Evolutionary conservation across 1,284 basidiomycete genomes (phyloP).

Genomic region (Trichosporon faecale): DNA sequence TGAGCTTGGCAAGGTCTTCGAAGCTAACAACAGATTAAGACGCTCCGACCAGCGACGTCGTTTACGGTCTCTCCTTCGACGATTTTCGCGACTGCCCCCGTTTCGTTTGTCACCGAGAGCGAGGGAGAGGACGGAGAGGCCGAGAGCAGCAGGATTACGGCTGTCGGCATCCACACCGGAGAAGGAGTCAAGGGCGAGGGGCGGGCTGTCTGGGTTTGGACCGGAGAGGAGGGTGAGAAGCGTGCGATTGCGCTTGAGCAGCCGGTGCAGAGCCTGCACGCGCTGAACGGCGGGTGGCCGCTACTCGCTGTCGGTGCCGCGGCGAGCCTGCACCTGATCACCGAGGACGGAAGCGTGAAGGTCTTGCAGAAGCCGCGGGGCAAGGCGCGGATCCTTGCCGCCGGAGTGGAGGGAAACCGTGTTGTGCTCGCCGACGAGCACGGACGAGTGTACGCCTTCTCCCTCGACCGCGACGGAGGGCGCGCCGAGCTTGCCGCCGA

Average conservation of each 20-base stretch:
- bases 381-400: constrained; percentile 18
- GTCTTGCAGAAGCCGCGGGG: neutral
- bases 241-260: constrained; percentile 13
- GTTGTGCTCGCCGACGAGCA: constrained; percentile 23
- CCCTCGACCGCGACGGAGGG: constrained; percentile 21
- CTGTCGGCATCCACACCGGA: constrained; percentile 34
- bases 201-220: constrained; percentile 43
- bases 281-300: constrained; percentile 16
- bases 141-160: constrained; percentile 30
- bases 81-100: constrained; percentile 39
- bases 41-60: constrained; percentile 45
- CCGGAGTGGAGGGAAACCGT: constrained; percentile 13
- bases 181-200: constrained; percentile 32
- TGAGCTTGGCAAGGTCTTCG: constrained; percentile 26
- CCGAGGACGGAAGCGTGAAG: constrained; percentile 12
- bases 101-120: constrained; percentile 32
- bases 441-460: constrained; percentile 19
- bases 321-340: constrained; percentile 13
- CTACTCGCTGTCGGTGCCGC: constrained; percentile 18
- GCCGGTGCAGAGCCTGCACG: constrained; percentile 20
- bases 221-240: constrained; percentile 42
- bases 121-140: constrained; percentile 13
- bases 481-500: constrained; percentile 22
- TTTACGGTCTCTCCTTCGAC: constrained; percentile 50
- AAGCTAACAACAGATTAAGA: constrained; percentile 37